Percentiles rank a stretch among this genome's conserved stretches.
These are phyloP conservation scores for Coemansia sp. DNA, from an alignment of 192 early-diverging fungal species.

Conservation along the genomic window DNA sequence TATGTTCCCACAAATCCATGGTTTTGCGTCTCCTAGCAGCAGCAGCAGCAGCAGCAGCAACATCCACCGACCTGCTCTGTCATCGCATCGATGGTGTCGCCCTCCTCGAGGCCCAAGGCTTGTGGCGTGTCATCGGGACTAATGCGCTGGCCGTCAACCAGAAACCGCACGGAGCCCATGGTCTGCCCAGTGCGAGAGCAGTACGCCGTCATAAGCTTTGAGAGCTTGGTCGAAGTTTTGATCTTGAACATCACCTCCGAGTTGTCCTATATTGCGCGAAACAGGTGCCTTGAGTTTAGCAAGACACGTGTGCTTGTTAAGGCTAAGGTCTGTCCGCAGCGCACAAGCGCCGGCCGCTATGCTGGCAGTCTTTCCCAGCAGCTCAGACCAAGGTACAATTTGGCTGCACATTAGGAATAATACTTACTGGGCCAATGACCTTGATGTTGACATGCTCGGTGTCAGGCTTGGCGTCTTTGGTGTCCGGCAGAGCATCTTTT, in stretches of 20 bases:
- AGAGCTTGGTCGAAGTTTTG: constrained; percentile 85
- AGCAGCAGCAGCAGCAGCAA: too few relatives aligned
- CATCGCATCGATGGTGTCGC: constrained; percentile 92
- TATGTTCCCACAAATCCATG: background rate
- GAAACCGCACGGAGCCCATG: constrained; percentile 77
- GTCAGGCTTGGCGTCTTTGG: constrained; percentile 59
- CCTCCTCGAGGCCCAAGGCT: constrained; percentile 89
- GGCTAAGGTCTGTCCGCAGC: background rate
- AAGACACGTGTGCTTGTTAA: too few relatives aligned
- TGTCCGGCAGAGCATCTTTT: constrained; percentile 17
- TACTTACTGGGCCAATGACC: constrained; percentile 80
- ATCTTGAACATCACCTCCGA: constrained; percentile 93
- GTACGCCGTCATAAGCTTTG: constrained; percentile 94
- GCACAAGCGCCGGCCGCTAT: background rate
- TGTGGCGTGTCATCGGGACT: constrained; percentile 78
- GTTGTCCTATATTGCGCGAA: constrained; percentile 54
- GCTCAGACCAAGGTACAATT: background rate
- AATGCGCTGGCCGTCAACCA: constrained; percentile 88
- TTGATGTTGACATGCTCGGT: constrained; percentile 90
- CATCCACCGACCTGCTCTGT: constrained; percentile 87
- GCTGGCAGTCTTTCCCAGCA: background rate
- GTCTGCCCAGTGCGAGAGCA: constrained; percentile 82
- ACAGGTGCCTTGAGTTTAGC: background rate
- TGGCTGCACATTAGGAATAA: background rate
- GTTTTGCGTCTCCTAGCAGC: too few relatives aligned